Percentiles rank a stretch among this genome's conserved stretches.
Evolutionary conservation across 176 grass and related monocot genomes (phyloP).

Genomic region (Elaeis guineensis): DNA sequence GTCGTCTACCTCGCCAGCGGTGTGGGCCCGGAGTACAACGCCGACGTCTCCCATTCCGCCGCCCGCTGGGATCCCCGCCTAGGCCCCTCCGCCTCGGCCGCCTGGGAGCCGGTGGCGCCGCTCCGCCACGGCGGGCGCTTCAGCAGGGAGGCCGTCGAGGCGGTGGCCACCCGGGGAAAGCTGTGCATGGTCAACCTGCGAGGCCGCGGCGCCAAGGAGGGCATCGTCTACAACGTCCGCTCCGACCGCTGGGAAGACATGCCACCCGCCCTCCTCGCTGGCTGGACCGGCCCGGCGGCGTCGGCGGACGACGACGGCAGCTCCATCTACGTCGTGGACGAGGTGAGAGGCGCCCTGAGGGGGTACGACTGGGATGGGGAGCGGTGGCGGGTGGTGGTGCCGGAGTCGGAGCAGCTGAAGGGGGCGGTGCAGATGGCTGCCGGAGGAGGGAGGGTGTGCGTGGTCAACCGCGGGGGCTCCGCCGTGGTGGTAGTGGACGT

Average conservation of each 20-base stretch:
- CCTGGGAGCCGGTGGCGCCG: conserved; percentile 56
- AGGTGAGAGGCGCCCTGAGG: no score
- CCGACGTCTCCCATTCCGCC: conserved; percentile 31
- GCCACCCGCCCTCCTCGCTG: conserved; percentile 63
- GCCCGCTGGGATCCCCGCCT: conserved; percentile 39
- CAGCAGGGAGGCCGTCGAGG: conserved; percentile 56
- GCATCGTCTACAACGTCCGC: conserved; percentile 46
- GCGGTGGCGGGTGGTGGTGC: no score
- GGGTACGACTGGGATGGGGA: no score
- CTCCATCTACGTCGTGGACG: conserved; percentile 24
- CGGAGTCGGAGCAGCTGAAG: conserved; percentile 17
- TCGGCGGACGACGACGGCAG: background rate
- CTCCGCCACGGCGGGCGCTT: conserved; percentile 51
- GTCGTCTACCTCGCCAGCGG: conserved; percentile 60
- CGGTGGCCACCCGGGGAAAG: conserved; percentile 56
- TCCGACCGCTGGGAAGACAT: conserved; percentile 58
- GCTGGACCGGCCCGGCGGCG: conserved; percentile 44
- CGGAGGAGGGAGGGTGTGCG: conserved; percentile 39
- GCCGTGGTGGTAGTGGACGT: conserved; percentile 44
- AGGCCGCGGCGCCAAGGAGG: conserved; percentile 46
- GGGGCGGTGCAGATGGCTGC: conserved; percentile 51
- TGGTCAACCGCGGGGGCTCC: conserved; percentile 20
- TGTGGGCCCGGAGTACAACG: conserved; percentile 45
- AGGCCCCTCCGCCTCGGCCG: background rate
- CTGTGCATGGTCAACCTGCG: conserved; percentile 82